Evolutionary conservation across 1,284 basidiomycete genomes (phyloP).

Genomic region (Malassezia globosa): DNA sequence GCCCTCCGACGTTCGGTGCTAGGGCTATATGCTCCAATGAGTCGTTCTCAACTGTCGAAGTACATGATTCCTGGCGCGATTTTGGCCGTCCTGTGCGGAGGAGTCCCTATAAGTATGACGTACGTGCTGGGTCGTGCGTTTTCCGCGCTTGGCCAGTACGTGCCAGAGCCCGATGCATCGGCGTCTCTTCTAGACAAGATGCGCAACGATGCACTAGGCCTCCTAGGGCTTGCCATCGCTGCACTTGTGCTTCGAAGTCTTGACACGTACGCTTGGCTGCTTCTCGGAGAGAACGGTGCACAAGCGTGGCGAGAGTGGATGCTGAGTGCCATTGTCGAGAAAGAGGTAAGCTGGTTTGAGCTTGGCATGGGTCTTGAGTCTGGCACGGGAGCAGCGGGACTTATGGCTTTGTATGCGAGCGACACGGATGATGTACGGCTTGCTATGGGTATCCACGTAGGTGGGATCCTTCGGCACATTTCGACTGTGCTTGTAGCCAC

Average conservation of each 20-base stretch:
- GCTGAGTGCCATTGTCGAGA: conserved; percentile 60
- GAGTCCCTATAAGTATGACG: conserved; percentile 86
- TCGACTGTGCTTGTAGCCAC: conserved; percentile 70
- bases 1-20: conserved; percentile 18
- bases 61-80: conserved; percentile 60
- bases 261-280: conserved; percentile 72
- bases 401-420: conserved; percentile 89
- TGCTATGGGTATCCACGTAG: conserved; percentile 66
- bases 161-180: conserved; percentile 51
- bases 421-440: conserved; percentile 87
- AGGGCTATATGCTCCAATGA: conserved; percentile 27
- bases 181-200: conserved; percentile 23
- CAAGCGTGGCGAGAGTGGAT: conserved; percentile 60
- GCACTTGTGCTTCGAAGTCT: conserved; percentile 63
- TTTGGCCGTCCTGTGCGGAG: conserved; percentile 61
- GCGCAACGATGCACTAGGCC: conserved; percentile 56
- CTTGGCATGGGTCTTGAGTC: conserved; percentile 10
- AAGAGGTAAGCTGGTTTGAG: conserved; percentile 56
- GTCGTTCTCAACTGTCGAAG: conserved; percentile 20
- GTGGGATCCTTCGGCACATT: conserved; percentile 66
- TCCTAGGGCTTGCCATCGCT: conserved; percentile 61
- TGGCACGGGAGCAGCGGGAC: conserved; percentile 63
- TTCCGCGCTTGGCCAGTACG: conserved; percentile 59
- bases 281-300: conserved; percentile 70
- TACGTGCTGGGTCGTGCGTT: conserved; percentile 75